phyloP scores from a whole-genome alignment of 2,329 filamentous ascomycete species.

The Penicillium sumatraense region DNA sequence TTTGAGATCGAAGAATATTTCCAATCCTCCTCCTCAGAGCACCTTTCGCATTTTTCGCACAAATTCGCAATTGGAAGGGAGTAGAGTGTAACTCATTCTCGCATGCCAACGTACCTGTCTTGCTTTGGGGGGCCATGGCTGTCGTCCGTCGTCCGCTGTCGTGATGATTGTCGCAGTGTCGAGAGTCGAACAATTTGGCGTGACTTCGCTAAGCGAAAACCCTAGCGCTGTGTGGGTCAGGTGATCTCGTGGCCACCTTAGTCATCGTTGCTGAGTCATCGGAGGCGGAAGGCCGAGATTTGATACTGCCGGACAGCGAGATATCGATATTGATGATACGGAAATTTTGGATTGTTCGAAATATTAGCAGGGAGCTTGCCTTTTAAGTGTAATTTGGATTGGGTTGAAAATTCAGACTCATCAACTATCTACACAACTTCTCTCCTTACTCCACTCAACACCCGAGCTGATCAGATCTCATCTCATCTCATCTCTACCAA shows the following conservation, averaged over 20 bases:
- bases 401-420: too few relatives aligned
- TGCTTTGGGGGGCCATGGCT: slow-evolving; percentile 55
- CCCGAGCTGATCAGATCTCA: too few relatives aligned
- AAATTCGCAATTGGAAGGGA: slow-evolving; percentile 24
- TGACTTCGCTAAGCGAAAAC: slow-evolving; percentile 48
- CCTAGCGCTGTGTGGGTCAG: slow-evolving; percentile 46
- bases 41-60: slow-evolving; percentile 23
- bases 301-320: not conserved
- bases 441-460: not conserved
- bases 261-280: slow-evolving; percentile 10
- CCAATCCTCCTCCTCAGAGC: slow-evolving; percentile 16
- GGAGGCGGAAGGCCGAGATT: too few relatives aligned
- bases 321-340: too few relatives aligned
- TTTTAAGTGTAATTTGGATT: too few relatives aligned
- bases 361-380: too few relatives aligned
- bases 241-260: slow-evolving; percentile 33
- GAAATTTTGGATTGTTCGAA: too few relatives aligned
- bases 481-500: too few relatives aligned
- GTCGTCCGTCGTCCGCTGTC: slow-evolving; percentile 47
- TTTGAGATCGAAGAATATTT: slow-evolving; percentile 10
- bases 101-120: slow-evolving; percentile 48
- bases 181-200: slow-evolving; percentile 44
- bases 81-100: slow-evolving; percentile 45
- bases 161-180: slow-evolving; percentile 51
- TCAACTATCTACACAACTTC: too few relatives aligned